Evolutionary conservation across 495 filamentous ascomycete species (phyloP).

Genomic region (Daldinia concentrica): DNA sequence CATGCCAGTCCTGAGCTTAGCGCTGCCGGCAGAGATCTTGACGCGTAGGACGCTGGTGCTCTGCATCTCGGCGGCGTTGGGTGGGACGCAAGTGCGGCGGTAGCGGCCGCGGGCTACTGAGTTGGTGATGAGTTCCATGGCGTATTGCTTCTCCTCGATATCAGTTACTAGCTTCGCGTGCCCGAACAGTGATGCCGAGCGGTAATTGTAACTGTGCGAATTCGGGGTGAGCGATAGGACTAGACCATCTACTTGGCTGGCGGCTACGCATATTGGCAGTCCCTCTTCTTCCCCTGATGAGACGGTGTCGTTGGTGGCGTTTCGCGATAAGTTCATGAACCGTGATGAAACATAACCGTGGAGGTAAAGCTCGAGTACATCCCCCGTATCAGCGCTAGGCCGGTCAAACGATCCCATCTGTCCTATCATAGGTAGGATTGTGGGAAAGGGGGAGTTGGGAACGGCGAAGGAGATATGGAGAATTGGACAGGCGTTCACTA

Average conservation of each 20-base stretch:
- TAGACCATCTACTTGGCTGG: slow-evolving; percentile 75
- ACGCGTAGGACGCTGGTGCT: slow-evolving; percentile 80
- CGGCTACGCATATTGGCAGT: slow-evolving; percentile 72
- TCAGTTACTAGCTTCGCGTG: slow-evolving; percentile 73
- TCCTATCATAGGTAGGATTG: slow-evolving; percentile 83
- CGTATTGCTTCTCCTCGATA: slow-evolving; percentile 78
- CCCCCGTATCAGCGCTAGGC: slow-evolving; percentile 69
- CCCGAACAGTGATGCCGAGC: slow-evolving; percentile 82
- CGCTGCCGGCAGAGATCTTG: slow-evolving; percentile 73
- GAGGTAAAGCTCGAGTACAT: slow-evolving; percentile 81
- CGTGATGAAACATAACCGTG: slow-evolving; percentile 88
- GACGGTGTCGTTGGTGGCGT: slow-evolving; percentile 43
- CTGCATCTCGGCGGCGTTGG: slow-evolving; percentile 77
- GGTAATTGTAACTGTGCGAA: slow-evolving; percentile 88
- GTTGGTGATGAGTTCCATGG: slow-evolving; percentile 85
- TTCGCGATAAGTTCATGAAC: slow-evolving; percentile 73
- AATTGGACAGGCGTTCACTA: slow-evolving; percentile 79
- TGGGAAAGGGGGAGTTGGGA: slow-evolving; percentile 72
- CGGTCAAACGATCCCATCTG: slow-evolving; percentile 76
- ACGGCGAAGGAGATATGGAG: slow-evolving; percentile 85
- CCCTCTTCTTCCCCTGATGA: slow-evolving; percentile 48
- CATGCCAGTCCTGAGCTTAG: slow-evolving; percentile 76
- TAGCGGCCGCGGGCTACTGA: slow-evolving; percentile 74
- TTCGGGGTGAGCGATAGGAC: slow-evolving; percentile 81
- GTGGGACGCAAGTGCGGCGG: slow-evolving; percentile 74